These are phyloP conservation scores for Melastoma malabathricum DNA, from an alignment of 345 rosid species.

Conservation along the genomic window DNA sequence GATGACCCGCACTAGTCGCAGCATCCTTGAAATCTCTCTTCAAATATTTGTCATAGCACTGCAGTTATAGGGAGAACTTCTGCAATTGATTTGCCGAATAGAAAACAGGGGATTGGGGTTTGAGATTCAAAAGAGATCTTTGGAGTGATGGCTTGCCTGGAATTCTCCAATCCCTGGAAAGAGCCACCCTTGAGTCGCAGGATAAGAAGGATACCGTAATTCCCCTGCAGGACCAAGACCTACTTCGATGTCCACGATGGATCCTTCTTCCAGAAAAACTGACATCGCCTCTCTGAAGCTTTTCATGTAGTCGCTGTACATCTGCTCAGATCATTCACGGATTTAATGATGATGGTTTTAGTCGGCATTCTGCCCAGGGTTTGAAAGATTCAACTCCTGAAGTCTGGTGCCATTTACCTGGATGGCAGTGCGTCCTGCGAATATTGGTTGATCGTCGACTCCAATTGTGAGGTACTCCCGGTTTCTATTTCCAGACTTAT, in stretches of 20 bases:
- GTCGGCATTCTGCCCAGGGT: too few species aligned
- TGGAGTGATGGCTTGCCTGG: conserved; percentile 25
- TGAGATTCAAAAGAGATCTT: neutral
- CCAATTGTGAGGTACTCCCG: conserved; percentile 56
- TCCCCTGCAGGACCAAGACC: conserved; percentile 94
- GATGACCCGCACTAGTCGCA: conserved; percentile 48
- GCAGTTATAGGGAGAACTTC: conserved; percentile 1
- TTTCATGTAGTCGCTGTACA: conserved; percentile 68
- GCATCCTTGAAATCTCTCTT: conserved; percentile 55
- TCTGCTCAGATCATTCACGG: conserved; percentile 15
- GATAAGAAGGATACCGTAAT: conserved; percentile 78
- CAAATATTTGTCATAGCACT: conserved; percentile 69
- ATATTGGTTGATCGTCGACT: conserved; percentile 48
- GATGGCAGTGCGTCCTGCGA: conserved; percentile 50
- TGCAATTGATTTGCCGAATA: neutral
- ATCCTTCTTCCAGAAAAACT: conserved; percentile 46
- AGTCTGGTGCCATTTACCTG: conserved; percentile 21
- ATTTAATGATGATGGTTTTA: too few species aligned
- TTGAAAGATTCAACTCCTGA: too few species aligned
- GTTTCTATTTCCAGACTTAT: conserved; percentile 45
- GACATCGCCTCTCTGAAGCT: conserved; percentile 65
- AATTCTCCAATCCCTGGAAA: conserved; percentile 86
- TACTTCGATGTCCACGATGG: conserved; percentile 62
- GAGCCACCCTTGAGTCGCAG: conserved; percentile 58
- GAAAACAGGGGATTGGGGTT: neutral